Percentiles rank a stretch among this genome's conserved stretches.
Evolutionary conservation across 306 rosid species (phyloP).

Genomic region (Lagenaria siceraria): DNA sequence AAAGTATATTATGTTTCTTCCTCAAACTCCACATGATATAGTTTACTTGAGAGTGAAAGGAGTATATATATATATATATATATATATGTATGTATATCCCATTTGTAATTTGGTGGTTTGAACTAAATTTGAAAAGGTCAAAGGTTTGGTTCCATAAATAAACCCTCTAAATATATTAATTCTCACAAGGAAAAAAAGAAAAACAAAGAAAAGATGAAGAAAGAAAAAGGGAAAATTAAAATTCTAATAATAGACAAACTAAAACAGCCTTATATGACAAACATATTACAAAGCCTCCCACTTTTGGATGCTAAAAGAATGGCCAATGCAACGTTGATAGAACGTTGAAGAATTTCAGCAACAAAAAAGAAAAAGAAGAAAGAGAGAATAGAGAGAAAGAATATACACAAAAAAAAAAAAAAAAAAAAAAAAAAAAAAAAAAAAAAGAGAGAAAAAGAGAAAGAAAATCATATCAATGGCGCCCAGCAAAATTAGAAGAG

Average conservation of each 20-base stretch:
- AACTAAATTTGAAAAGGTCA: constrained; percentile 2
- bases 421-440: not conserved
- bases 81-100: too few relatives aligned
- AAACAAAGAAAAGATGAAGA: not conserved
- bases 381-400: not conserved
- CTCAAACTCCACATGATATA: not conserved
- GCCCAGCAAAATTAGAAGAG: constrained; percentile 58
- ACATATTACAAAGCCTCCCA: constrained; percentile 14
- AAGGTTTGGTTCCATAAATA: not conserved
- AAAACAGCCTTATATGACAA: not conserved
- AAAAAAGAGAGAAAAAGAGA: too few relatives aligned
- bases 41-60: not conserved
- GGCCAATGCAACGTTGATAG: constrained; percentile 28
- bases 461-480: constrained; percentile 20
- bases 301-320: constrained; percentile 27
- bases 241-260: not conserved
- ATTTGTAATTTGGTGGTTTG: not conserved
- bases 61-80: too few relatives aligned
- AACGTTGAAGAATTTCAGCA: constrained; percentile 1
- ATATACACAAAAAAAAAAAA: not conserved
- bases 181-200: not conserved
- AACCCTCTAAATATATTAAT: not conserved
- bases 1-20: too few relatives aligned
- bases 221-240: too few relatives aligned
- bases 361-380: not conserved